Base-by-base conservation (phyloP, 345 rosid species). In the Erodium maritimum region DNA sequence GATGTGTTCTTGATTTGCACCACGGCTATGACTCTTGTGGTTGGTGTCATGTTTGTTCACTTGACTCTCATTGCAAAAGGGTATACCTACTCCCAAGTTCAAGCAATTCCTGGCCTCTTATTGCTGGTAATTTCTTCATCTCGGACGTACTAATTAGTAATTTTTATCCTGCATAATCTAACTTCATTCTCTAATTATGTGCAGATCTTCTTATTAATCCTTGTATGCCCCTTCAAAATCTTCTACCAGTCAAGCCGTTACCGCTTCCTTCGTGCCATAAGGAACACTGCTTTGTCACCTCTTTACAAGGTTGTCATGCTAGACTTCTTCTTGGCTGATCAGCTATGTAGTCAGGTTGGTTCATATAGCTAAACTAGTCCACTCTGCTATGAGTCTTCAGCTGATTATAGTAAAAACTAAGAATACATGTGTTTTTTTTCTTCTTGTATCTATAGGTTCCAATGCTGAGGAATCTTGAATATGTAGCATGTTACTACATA, bases 301-400 rank as follows among this genome's bases (percentile, higher is more conserved):
- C 90, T 94, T 50, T 94, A 94, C 62, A 90, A 94, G 90, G 97
- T 93, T 62, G 80, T 82, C 60, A 94, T 94, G 99, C 77, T 94
- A 65, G 99, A 94, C 73, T 94, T 94, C 79, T 94, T 94, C 86
- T 90, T 94, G 97, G 99, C 99, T 56, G 99, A 94, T 72, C 99
- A 93, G 59, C 87, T 93, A 51, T 89, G 95, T 59, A 93, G 99
- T 66, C 99, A 90, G 91, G 96, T 88, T 68, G 18, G 37, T 62
- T 60, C 17, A 46, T 18, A 12, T 33, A 3, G 33, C 33, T 25
- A 25, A 25, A 25, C 33, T 7, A 25, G 3, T 25, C 33, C 33
- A 25, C 33, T 25, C 7, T n/a, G n/a, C n/a, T n/a, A n/a, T n/a
- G n/a, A n/a, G n/a, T n/a, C n/a, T n/a, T n/a, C n/a, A n/a, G n/a